These are phyloP conservation scores for Crithidia thermophila DNA, from an alignment of 208 protist genomes.

Conservation along the genomic window DNA sequence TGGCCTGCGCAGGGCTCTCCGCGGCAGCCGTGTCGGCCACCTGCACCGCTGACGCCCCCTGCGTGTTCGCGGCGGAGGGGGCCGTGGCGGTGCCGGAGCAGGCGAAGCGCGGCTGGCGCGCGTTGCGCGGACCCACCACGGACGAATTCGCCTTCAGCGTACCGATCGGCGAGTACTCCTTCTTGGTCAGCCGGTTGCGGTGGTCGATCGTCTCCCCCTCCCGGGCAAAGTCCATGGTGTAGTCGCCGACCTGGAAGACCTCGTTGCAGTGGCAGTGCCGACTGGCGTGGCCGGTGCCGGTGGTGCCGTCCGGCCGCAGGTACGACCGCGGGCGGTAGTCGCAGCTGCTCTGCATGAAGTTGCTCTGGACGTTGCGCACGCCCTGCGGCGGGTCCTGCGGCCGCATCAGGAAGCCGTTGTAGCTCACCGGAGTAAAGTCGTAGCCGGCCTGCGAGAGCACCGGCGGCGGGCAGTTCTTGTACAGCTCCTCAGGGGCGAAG, in stretches of 20 bases:
- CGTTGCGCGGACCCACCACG: slow-evolving; percentile 72
- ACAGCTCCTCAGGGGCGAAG: slow-evolving; percentile 80
- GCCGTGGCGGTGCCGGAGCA: slow-evolving; percentile 19
- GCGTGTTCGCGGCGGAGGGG: slow-evolving; percentile 4
- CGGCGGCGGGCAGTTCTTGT: slow-evolving; percentile 78
- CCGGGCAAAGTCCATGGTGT: slow-evolving; percentile 78
- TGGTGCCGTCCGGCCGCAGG: slow-evolving; percentile 46
- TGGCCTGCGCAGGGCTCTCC: no score
- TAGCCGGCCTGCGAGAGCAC: slow-evolving; percentile 80
- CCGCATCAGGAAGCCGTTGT: slow-evolving; percentile 68
- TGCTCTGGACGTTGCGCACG: slow-evolving; percentile 73
- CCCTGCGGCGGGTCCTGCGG: slow-evolving; percentile 62
- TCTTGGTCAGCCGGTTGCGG: slow-evolving; percentile 58
- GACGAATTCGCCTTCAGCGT: slow-evolving; percentile 63
- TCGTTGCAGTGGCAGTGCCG: slow-evolving; percentile 88
- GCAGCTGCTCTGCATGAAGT: slow-evolving; percentile 67
- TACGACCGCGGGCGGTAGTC: slow-evolving; percentile 84
- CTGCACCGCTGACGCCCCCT: slow-evolving; percentile 8
- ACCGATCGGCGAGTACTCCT: slow-evolving; percentile 62
- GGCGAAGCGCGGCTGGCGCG: slow-evolving; percentile 58
- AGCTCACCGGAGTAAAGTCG: slow-evolving; percentile 86
- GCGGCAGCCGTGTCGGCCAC: slow-evolving; percentile 1
- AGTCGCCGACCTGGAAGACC: slow-evolving; percentile 88
- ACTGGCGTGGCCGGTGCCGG: slow-evolving; percentile 41
- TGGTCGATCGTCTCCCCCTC: slow-evolving; percentile 63